Evolutionary conservation across 257 asterid genomes (phyloP), one percentile per base, ranked within the genome.

Genomic region (Gentiana dahurica): DNA sequence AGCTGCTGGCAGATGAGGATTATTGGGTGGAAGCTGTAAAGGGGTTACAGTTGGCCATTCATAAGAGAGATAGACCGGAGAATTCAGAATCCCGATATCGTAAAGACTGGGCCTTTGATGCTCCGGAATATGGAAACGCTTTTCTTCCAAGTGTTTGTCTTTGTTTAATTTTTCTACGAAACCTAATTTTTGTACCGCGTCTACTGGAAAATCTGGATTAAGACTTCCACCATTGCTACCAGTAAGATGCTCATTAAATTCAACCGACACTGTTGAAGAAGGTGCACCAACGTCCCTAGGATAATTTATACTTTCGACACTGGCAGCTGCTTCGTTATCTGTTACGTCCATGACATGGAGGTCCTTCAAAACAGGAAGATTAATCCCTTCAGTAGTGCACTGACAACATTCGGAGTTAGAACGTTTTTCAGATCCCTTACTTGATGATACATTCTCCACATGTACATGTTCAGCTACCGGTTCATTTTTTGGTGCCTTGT

Each of bases 21-120:
- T 79, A 61, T 71, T 63, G 33, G 69, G 75, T 64, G 83, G 81
- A 71, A 76, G 65, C 60, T 81, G 86, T 69, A 70, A 43, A 49
- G 93, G 86, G 63, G 79, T 81, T 70, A 84, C 60, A 68, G 71
- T 85, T 55, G 98, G 98, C 98, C 98, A 92, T 67, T 92, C 98
- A 51, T 88, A 92, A 44, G 98, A 91, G 64, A 79, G 61, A 62
- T 81, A 78, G 57, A 94, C 74, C 32, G 85, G 76, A 41, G 90
- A 74, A 76, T 65, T 78, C 55, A 77, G 65, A 62, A 82, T 68
- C 70, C 94, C 82, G 59, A 74, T 79, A 72, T 86, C 72, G 68
- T 75, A 84, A 66, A 82, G 68, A 70, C 85, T 65, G 44, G 51
- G 65, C 62, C 73, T 70, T 65, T 77, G 71, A 63, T 76, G 83